Conservation (phyloP, 177 flowering plant genomes). For the Vitis hybrid region DNA sequence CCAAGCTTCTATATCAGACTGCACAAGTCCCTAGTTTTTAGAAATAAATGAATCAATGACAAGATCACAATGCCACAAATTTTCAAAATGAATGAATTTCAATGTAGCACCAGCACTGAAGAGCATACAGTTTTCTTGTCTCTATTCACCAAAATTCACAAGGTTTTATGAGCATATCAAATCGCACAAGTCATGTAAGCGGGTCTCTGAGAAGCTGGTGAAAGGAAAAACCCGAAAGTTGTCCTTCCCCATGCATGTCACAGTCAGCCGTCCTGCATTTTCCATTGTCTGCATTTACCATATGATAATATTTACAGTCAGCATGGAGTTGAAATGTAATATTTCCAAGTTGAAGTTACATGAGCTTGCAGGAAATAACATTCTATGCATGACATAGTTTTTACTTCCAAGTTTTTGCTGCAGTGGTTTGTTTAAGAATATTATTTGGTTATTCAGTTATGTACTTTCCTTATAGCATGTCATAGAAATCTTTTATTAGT, state of each 20-base stretch:
- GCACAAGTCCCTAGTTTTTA: not conserved
- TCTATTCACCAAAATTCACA: not conserved
- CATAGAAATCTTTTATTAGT: too few relatives aligned
- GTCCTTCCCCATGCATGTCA: conserved; percentile 57
- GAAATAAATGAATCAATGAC: not conserved
- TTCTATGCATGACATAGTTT: too few relatives aligned
- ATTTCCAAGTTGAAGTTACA: too few relatives aligned
- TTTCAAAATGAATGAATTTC: not conserved
- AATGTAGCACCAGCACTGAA: not conserved
- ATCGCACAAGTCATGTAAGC: conserved; percentile 66
- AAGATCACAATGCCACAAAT: not conserved
- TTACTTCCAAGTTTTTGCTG: too few relatives aligned
- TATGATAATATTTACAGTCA: not conserved
- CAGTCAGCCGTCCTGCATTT: conserved; percentile 45
- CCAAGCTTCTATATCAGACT: too few relatives aligned
- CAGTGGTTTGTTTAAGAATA: too few relatives aligned
- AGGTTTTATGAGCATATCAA: conserved; percentile 50
- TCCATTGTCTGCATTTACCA: conserved; percentile 48
- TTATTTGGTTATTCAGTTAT: too few relatives aligned
- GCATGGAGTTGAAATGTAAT: not conserved
- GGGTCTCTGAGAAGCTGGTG: conserved; percentile 48
- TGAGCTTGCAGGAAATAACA: too few relatives aligned
- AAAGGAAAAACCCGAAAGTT: conserved; percentile 49
- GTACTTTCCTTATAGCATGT: too few relatives aligned
- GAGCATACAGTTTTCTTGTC: not conserved